Evolutionary conservation across 1,284 basidiomycete genomes (phyloP).

Genomic region (Porphyrellus sp.): DNA sequence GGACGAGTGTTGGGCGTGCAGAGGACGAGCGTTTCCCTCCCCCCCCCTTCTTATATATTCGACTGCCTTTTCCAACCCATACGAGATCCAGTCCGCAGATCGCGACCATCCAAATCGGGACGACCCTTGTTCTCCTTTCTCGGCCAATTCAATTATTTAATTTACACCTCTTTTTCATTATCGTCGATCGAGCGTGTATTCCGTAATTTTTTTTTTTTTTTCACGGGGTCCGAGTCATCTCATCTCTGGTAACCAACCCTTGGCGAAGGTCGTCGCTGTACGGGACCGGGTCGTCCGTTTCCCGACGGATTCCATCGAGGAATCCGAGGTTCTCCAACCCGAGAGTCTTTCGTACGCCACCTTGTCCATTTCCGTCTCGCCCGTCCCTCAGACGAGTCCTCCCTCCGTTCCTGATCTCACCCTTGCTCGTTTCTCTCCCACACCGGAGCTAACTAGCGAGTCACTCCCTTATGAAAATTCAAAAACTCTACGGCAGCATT

Average conservation of each 20-base stretch:
- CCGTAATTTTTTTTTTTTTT: conserved; percentile 12
- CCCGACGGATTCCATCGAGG: conserved; percentile 16
- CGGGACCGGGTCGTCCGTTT: too few relatives aligned
- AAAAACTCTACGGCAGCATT: conserved; percentile 6
- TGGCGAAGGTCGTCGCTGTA: too few relatives aligned
- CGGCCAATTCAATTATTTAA: conserved; percentile 35
- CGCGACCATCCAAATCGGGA: conserved; percentile 12
- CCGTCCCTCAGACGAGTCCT: not conserved
- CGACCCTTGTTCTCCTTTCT: conserved; percentile 23
- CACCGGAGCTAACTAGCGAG: conserved; percentile 23
- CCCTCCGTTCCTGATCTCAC: conserved; percentile 25
- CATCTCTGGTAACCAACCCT: too few relatives aligned
- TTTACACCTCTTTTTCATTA: conserved; percentile 31
- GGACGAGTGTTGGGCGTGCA: conserved; percentile 17
- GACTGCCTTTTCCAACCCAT: conserved; percentile 21
- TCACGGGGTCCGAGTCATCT: conserved; percentile 4
- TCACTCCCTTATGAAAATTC: conserved; percentile 11
- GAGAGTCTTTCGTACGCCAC: conserved; percentile 3
- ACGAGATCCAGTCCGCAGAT: conserved; percentile 19
- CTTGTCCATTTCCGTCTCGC: conserved; percentile 19
- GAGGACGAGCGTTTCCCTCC: conserved; percentile 2
- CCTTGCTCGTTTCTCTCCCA: not conserved
- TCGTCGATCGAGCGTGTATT: conserved; percentile 30
- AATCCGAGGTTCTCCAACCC: conserved; percentile 17
- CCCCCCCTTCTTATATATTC: conserved; percentile 31